Evolutionary conservation across 2,329 filamentous ascomycete species (phyloP), one percentile per base, ranked within the genome.

Genomic region (Diaporthe nobilis): DNA sequence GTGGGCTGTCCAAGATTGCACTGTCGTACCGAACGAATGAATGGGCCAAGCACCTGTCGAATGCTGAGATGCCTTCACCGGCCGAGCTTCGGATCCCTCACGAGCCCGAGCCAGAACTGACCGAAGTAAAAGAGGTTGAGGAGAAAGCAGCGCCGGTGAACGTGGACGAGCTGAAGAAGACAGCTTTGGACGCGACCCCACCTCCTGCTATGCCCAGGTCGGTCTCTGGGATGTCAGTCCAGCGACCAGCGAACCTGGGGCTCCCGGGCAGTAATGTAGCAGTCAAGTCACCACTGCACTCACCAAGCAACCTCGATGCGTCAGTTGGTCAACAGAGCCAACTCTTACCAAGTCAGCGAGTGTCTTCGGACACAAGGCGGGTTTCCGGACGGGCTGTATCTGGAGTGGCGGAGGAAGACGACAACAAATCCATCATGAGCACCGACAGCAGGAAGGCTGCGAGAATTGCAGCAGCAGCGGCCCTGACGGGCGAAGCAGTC

Each of bases 11-110:
- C 1, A 93, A 91, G 77, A 90, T 98, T 12, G 93, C 95, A 2
- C 87, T 95, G 82, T 94, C 94, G 0, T 98, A 97, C 81, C 91
- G 96, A 75, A 98, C 95, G 2, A 98, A 98, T 78, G 96, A 98
- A 85, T 98, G 96, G 96, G 95, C 95, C 0, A 98, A 98, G 83
- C 95, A 98, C 82, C 88, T 98, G 15, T 92, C 92, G 77, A 86
- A 90, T 57, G 95, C 96, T 9, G 96, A 98, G 22, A 85, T 87
- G 7, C 95, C 95, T 1, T 90, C 92, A 65, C 83, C 89, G 0
- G 92, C 95, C 10, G 89, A 91, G 2, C 82, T 94, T 68, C 73
- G 13, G 31, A 58, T 47, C 42, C 63, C 71, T 20, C 44, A 31
- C 34, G 61, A 12, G 77, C 58, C 47, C 10, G 71, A 77, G 28